A percentile compares a stretch with the other conserved stretches of the same genome.
Evolutionary conservation across 2,329 filamentous ascomycete species (phyloP).

Genomic region (Xylaria sp.): DNA sequence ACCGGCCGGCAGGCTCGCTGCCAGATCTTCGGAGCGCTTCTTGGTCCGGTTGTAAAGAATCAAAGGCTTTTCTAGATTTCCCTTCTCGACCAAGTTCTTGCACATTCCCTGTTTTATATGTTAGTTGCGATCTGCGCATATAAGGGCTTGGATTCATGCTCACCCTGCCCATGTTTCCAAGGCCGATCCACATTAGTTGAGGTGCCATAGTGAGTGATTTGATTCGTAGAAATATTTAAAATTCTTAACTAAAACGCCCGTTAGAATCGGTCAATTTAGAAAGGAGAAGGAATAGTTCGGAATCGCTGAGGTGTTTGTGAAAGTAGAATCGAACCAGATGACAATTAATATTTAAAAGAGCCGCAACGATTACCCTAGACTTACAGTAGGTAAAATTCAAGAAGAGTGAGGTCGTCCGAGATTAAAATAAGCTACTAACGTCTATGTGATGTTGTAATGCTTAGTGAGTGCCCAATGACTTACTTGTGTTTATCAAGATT

Average conservation of each 20-base stretch:
- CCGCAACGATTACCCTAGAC: slow-evolving; percentile 4
- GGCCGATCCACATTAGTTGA: slow-evolving; percentile 79
- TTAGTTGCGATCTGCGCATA: slow-evolving; percentile 32
- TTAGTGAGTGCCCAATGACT: background rate
- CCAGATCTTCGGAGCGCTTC: slow-evolving; percentile 71
- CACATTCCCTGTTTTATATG: slow-evolving; percentile 76
- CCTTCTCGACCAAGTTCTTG: slow-evolving; percentile 85
- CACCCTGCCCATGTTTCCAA: slow-evolving; percentile 89
- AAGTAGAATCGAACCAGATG: background rate
- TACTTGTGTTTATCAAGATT: background rate
- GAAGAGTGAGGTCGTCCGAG: background rate
- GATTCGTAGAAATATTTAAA: background rate
- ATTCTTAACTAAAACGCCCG: background rate
- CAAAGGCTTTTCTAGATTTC: slow-evolving; percentile 74
- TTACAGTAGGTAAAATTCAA: background rate
- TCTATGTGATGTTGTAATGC: background rate
- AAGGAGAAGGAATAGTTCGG: background rate
- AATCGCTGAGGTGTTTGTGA: background rate
- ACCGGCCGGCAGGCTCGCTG: slow-evolving; percentile 65
- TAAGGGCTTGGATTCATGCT: slow-evolving; percentile 47
- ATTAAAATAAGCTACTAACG: no score
- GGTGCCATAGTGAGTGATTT: slow-evolving; percentile 58
- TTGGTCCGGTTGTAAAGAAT: slow-evolving; percentile 83
- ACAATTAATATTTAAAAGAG: slow-evolving; percentile 3
- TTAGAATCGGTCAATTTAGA: background rate